A percentile compares a stretch with the other conserved stretches of the same genome.
Conservation (phyloP, 345 rosid genomes). For the Rhodamnia rubescens region DNA sequence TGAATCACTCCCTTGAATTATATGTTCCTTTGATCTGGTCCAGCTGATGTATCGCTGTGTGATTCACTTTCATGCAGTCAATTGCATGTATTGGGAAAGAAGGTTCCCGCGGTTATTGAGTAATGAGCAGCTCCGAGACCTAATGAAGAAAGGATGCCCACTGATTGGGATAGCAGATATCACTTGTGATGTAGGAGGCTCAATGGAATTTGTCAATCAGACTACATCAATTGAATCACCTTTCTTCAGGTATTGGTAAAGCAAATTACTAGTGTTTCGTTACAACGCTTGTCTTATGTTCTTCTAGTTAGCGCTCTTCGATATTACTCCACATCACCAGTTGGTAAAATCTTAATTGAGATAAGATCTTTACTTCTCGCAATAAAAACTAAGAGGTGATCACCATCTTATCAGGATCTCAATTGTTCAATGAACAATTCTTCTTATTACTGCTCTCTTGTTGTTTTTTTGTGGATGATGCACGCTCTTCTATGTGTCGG, state of each 20-base stretch:
- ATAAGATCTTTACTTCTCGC: background rate
- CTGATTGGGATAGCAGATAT: slow-evolving; percentile 86
- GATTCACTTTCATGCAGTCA: slow-evolving; percentile 35
- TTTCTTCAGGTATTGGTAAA: slow-evolving; percentile 51
- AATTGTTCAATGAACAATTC: background rate
- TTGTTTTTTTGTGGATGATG: background rate
- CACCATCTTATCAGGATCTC: background rate
- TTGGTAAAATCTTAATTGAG: background rate
- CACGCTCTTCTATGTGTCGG: background rate
- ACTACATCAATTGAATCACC: slow-evolving; percentile 75
- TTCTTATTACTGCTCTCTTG: background rate
- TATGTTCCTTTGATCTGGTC: background rate
- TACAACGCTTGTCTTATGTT: background rate
- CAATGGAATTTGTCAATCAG: slow-evolving; percentile 71
- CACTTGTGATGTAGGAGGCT: slow-evolving; percentile 84
- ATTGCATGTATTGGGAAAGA: slow-evolving; percentile 97
- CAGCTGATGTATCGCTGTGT: background rate
- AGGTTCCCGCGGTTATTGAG: slow-evolving; percentile 72
- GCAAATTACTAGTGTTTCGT: background rate
- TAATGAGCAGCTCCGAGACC: slow-evolving; percentile 56
- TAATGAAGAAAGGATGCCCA: slow-evolving; percentile 48
- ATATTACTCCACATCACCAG: background rate
- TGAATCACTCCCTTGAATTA: background rate
- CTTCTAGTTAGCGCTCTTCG: background rate
- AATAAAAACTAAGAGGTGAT: background rate